A percentile compares a stretch with the other conserved stretches of the same genome.
Conservation (phyloP, 192 early-diverging fungal genomes). For the Backusella morwellensis region DNA sequence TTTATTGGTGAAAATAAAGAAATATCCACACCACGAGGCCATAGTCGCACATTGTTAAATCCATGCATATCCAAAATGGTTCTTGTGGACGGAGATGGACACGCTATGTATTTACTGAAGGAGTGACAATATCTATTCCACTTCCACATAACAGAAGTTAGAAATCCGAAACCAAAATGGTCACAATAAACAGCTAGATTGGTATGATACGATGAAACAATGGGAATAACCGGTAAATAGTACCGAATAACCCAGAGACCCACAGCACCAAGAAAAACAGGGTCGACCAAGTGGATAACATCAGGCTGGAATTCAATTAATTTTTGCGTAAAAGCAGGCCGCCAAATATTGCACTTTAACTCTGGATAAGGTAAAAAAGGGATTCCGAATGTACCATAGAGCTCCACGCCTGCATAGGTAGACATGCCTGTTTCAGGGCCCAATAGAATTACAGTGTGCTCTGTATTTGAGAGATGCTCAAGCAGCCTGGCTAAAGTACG, state of each 20-base stretch:
- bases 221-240: constrained; percentile 16
- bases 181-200: constrained; percentile 32
- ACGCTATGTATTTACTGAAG: constrained; percentile 19
- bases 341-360: constrained; percentile 34
- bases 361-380: constrained; percentile 35
- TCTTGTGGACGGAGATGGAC: constrained; percentile 28
- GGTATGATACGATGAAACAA: constrained; percentile 36
- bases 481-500: constrained; percentile 27
- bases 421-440: constrained; percentile 32
- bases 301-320: constrained; percentile 29
- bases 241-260: not conserved
- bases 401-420: constrained; percentile 22
- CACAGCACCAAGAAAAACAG: constrained; percentile 28
- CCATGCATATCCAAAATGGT: constrained; percentile 23
- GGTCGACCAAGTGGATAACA: constrained; percentile 37
- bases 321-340: constrained; percentile 25
- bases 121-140: constrained; percentile 34
- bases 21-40: constrained; percentile 36
- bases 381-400: constrained; percentile 31
- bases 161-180: constrained; percentile 33
- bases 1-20: constrained; percentile 25
- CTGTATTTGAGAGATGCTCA: constrained; percentile 28
- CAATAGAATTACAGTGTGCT: constrained; percentile 29
- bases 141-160: constrained; percentile 31
- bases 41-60: constrained; percentile 23